Evolutionary conservation across 169 alveolate genomes (phyloP).

Genomic region (Eimeria acervulina): DNA sequence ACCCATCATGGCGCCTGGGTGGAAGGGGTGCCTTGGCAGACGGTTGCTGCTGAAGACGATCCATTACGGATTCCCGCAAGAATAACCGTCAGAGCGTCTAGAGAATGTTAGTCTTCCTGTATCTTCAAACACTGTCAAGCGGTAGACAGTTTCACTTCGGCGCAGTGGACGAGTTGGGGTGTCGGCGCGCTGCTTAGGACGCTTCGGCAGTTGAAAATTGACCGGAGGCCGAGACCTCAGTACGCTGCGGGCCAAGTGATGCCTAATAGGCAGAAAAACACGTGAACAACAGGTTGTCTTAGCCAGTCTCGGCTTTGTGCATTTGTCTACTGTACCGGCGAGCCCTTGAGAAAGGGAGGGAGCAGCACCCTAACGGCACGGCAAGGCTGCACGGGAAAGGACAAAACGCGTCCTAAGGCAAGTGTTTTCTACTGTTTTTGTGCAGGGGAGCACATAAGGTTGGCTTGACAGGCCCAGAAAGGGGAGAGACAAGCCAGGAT

Average conservation of each 20-base stretch:
- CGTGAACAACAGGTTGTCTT: neutral
- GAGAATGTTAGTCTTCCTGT: neutral
- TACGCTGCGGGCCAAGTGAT: constrained; percentile 29
- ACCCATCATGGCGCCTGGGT: constrained; percentile 36
- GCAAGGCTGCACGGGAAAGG: constrained; percentile 1
- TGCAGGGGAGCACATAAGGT: constrained; percentile 24
- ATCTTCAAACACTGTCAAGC: neutral
- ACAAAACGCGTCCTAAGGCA: neutral
- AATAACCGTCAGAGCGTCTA: neutral
- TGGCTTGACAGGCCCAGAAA: neutral
- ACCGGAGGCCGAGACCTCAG: constrained; percentile 35
- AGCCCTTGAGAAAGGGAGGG: constrained; percentile 22
- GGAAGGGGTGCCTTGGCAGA: neutral
- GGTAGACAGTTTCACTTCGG: neutral
- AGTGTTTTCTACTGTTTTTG: constrained; percentile 53
- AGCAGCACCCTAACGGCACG: constrained; percentile 28
- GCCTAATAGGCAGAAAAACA: constrained; percentile 15
- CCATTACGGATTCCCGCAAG: neutral
- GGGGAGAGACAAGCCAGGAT: constrained; percentile 13
- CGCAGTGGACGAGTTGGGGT: constrained; percentile 1
- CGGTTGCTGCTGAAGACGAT: constrained; percentile 24
- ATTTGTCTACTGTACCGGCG: constrained; percentile 38
- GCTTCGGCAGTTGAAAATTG: constrained; percentile 10
- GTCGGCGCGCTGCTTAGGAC: constrained; percentile 4
- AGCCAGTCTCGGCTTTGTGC: neutral